phyloP scores from a whole-genome alignment of 2,329 filamentous ascomycete genomes.

The Fusarium tjaetaba region DNA sequence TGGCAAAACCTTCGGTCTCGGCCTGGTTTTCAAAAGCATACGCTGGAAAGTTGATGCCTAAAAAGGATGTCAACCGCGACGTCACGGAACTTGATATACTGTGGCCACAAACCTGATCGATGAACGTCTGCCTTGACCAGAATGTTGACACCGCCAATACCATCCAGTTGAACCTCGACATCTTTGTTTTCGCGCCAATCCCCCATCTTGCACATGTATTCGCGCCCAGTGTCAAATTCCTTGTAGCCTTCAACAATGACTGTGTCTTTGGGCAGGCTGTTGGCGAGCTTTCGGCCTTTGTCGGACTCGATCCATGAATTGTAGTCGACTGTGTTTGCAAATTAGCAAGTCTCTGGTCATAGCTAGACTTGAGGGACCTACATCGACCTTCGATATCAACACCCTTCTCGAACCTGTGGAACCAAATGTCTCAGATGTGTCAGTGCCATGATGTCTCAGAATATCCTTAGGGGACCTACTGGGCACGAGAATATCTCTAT shows the following conservation, averaged over 20 bases:
- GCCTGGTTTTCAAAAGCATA: constrained; percentile 99
- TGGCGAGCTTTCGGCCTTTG: constrained; percentile 79
- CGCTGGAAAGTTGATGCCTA: constrained; percentile 95
- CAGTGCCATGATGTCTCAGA: constrained; percentile 32
- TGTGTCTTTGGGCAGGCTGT: constrained; percentile 78
- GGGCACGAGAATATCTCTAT: constrained; percentile 91
- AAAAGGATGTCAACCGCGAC: constrained; percentile 36
- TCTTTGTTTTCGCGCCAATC: constrained; percentile 94
- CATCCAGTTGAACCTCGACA: constrained; percentile 90
- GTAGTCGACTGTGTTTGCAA: constrained; percentile 78
- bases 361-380: constrained; percentile 57
- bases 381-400: constrained; percentile 94
- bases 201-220: constrained; percentile 89
- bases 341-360: constrained; percentile 14
- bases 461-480: constrained; percentile 67
- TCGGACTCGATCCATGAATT: constrained; percentile 98
- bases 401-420: constrained; percentile 85
- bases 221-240: constrained; percentile 89
- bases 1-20: constrained; percentile 97
- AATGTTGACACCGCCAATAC: constrained; percentile 96
- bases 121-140: constrained; percentile 98
- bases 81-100: background rate
- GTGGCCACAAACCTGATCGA: constrained; percentile 75
- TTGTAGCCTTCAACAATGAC: constrained; percentile 95
- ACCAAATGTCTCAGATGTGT: constrained; percentile 83